Evolutionary conservation across 768 basidiomycete genomes (phyloP), one percentile per base, ranked within the genome.

Genomic region (Suillus placidus): DNA sequence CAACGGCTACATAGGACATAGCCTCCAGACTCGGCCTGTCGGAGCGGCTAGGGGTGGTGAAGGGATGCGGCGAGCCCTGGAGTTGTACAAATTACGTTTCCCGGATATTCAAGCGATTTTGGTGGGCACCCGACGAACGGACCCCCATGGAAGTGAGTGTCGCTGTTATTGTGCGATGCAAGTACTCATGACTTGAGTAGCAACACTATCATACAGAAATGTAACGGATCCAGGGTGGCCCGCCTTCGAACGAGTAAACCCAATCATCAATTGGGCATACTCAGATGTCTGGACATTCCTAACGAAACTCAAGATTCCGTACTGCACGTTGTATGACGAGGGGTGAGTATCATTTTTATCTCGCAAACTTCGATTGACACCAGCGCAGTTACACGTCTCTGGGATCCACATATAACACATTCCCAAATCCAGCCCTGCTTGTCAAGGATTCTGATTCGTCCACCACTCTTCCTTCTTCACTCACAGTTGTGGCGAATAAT

Each of bases 211-310:
- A 0, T 85, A 88, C 71, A 84, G 85, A 63, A 90, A 88, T 68
- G 90, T 87, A 76, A 97, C 95, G 6, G 97, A 99, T 77, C 80
- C 86, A 0, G 90, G 84, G 63, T 99, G 97, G 97, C 97, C 97
- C 8, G 71, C 74, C 6, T 95, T 95, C 70, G 90, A 94, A 74
- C 88, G 97, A 23, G 86, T 99, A 23, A 96, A 99, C 73, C 97
- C 97, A 0, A 91, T 99, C 71, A 92, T 99, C 64, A 90, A 98
- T 74, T 99, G 97, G 97, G 83, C 88, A 1, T 99, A 99, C 77
- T 74, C 78, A 12, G 88, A 96, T 68, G 87, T 99, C 6, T 99
- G 97, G 97, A 79, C 80, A 3, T 99, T 96, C 79, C 80, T 99
- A 52, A 83, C 87, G 20, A 78, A 80, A 60, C 78, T 95, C 23